Base-by-base conservation (phyloP, 225 moss, liverwort and hornwort species). In the Pseudisothecium myosuroides region DNA sequence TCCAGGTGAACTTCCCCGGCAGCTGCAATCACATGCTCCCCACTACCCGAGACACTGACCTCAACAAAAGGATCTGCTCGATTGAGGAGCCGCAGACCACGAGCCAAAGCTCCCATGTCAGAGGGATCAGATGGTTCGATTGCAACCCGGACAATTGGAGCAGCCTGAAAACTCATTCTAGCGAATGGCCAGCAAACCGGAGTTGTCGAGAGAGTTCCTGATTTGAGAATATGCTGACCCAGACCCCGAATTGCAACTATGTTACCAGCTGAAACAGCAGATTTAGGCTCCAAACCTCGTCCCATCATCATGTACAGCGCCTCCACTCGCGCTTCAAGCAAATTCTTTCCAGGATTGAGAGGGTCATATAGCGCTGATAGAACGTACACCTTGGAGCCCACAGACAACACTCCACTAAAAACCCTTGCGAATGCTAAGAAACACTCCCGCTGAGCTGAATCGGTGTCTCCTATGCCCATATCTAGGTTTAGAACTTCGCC, bases 61-160 rank as follows among this genome's bases (percentile, higher is more conserved):
- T 99, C 98, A 41, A 99, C 98, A 87, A 99, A 99, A n/a, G 98
- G 98, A 92, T 99, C 98, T 62, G 98, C 97, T 88, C 95, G 93
- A 78, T 99, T 97, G 22, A 99, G 93, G 11, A 99, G 95, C 76
- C 97, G 93, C 88, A 99, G 90, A 39, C 98, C 97, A 85, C 96
- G 92, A 87, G 96, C 91, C 87, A 99, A 88, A 89, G 97, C 97
- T 83, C 96, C 98, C 96, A 99, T 96, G 75, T 99, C 95, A 65
- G 91, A 88, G 45, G 98, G 98, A 86, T 99, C 97, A 55, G 96
- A 97, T 28, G 98, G 98, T 90, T 99, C 98, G 24, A 99, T 95
- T 71, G 98, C 98, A 89, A 99, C 98, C 54, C 97, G 91, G 32
- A 99, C 98, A 78, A 99, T 99, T 26, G 98, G 97, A 85, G 98